Evolutionary conservation across 306 rosid species (phyloP).

Genomic region (Mimosa pudica): DNA sequence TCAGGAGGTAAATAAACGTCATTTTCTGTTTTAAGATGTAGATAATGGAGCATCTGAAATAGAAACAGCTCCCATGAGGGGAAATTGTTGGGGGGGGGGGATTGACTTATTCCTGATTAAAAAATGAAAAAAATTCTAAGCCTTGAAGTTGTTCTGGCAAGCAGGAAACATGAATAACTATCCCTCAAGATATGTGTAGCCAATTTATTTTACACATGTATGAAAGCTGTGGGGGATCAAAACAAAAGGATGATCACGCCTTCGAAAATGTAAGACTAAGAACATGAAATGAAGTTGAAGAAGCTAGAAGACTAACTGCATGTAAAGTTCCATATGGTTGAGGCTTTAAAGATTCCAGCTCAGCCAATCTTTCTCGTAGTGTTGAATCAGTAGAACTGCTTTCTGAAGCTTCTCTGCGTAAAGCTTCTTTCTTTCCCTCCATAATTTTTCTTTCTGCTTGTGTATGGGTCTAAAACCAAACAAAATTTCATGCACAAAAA

Average conservation of each 20-base stretch:
- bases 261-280: slow-evolving; percentile 21
- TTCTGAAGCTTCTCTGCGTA: slow-evolving; percentile 56
- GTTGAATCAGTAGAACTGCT: slow-evolving; percentile 38
- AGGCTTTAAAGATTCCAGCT: slow-evolving; percentile 47
- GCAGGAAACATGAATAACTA: slow-evolving; percentile 15
- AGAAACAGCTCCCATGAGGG: background rate
- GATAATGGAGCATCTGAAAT: slow-evolving; percentile 20
- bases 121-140: background rate
- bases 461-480: slow-evolving; percentile 63
- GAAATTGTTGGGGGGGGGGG: background rate
- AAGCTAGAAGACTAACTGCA: slow-evolving; percentile 45
- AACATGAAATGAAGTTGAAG: slow-evolving; percentile 22
- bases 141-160: slow-evolving; percentile 15
- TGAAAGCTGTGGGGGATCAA: background rate
- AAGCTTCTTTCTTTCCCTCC: slow-evolving; percentile 62
- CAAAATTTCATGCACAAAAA: slow-evolving; percentile 22
- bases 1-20: slow-evolving; percentile 3
- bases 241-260: slow-evolving; percentile 17
- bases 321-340: slow-evolving; percentile 53
- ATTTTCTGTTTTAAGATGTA: slow-evolving; percentile 20
- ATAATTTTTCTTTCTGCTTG: slow-evolving; percentile 72
- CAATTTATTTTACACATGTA: background rate
- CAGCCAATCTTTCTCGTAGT: slow-evolving; percentile 44
- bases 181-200: background rate
- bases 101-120: slow-evolving; percentile 3